These are phyloP conservation scores for Cercophora samala DNA, from an alignment of 495 filamentous ascomycete species.

Conservation along the genomic window DNA sequence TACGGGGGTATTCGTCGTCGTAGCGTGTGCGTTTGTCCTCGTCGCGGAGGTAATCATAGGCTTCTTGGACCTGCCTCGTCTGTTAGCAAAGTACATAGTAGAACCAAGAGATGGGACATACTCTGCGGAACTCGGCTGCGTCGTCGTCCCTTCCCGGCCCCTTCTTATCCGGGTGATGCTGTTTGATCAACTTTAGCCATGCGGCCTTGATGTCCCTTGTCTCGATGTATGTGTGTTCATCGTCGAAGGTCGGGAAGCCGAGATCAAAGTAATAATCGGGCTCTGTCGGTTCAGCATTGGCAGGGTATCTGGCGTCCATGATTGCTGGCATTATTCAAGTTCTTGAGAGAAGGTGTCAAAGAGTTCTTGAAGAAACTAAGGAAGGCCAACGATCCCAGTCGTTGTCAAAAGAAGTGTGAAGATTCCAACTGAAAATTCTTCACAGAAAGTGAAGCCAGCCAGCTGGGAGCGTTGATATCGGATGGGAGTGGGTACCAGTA, in stretches of 20 bases:
- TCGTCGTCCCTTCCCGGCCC: neutral
- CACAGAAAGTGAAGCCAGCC: neutral
- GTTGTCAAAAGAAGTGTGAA: neutral
- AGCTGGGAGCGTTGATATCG: neutral
- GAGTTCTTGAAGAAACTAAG: neutral
- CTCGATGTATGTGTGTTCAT: neutral
- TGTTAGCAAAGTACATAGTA: too few species aligned
- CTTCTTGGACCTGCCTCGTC: slow-evolving; percentile 2
- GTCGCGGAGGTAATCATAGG: slow-evolving; percentile 8
- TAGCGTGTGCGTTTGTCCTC: neutral
- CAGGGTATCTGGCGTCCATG: neutral
- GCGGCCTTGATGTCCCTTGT: slow-evolving; percentile 9
- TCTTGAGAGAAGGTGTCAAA: neutral
- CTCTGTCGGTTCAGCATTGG: neutral
- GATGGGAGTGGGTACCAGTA: neutral
- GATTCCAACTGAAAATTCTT: neutral
- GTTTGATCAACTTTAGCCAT: slow-evolving; percentile 10
- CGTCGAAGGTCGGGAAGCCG: neutral
- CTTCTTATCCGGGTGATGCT: slow-evolving; percentile 13
- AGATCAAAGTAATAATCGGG: neutral
- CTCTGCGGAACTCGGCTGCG: slow-evolving; percentile 6
- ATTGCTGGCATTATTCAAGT: neutral
- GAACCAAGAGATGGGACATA: neutral
- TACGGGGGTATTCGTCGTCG: neutral
- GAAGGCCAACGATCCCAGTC: neutral